Evolutionary conservation across 257 asterid species (phyloP).

Genomic region (Mentha longifolia): DNA sequence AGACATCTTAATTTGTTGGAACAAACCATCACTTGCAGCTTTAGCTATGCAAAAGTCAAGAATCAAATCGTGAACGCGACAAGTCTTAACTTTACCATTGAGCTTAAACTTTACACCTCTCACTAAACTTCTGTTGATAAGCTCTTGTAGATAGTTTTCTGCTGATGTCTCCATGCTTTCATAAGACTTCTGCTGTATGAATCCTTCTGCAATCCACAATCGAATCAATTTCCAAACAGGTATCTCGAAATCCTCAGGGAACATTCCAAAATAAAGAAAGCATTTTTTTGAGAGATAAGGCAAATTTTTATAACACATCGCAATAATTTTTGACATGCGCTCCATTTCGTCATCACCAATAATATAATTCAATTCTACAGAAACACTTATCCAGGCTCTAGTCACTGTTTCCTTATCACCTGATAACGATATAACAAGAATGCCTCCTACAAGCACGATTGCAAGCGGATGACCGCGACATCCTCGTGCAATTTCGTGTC

Average conservation of each 20-base stretch:
- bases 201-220: slow-evolving; percentile 52
- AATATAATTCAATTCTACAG: too few species aligned
- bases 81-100: slow-evolving; percentile 39
- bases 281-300: neutral
- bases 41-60: slow-evolving; percentile 41
- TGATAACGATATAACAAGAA: too few species aligned
- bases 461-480: slow-evolving; percentile 38
- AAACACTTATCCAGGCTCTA: neutral
- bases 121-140: slow-evolving; percentile 37
- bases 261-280: too few species aligned
- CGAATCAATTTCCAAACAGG: slow-evolving; percentile 30
- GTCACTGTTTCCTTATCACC: too few species aligned
- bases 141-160: slow-evolving; percentile 31
- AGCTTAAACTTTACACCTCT: neutral
- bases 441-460: too few species aligned
- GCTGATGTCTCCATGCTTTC: slow-evolving; percentile 37
- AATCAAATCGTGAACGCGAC: slow-evolving; percentile 41
- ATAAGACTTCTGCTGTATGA: slow-evolving; percentile 11
- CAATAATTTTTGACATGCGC: too few species aligned
- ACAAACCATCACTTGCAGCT: slow-evolving; percentile 27
- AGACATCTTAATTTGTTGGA: slow-evolving; percentile 12
- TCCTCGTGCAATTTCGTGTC: slow-evolving; percentile 2
- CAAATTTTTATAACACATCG: neutral
- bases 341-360: slow-evolving; percentile 14
- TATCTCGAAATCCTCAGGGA: too few species aligned